Evolutionary conservation across 768 basidiomycete genomes (phyloP), one percentile per base, ranked within the genome.

Genomic region (Lactarius vividus): DNA sequence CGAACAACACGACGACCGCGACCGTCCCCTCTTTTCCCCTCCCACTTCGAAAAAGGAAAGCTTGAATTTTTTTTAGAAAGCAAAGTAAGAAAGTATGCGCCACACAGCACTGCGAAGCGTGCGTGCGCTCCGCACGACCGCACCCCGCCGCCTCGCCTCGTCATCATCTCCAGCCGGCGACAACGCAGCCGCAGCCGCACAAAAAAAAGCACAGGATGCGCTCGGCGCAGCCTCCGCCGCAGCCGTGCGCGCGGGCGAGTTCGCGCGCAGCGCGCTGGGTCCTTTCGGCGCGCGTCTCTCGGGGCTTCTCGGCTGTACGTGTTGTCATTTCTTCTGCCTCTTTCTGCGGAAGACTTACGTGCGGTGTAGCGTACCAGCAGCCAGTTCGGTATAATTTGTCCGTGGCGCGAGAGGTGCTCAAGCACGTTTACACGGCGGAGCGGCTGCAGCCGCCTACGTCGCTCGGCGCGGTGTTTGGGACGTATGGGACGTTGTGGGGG

Each of bases 351-450:
- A 40, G 40, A 29, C 57, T 37, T 23, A 57, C 18, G 13, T 44
- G 15, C 59, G 13, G 16, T 37, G 44, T 66, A 85, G 93, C 86
- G 11, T 92, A 93, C 80, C 85, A 86, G 67, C 82, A 90, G 73
- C 92, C 92, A 5, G 73, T 94, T 40, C 66, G 84, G 33, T 94
- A 94, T 81, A 94, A 94, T 79, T 78, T 91, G 33, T 74, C 87
- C 61, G 91, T 96, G 57, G 80, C 85, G 23, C 85, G 87, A 60
- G 92, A 94, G 73, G 71, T 96, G 61, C 75, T 79, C 68, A 83
- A 82, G 74, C 82, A 83, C 68, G 78, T 84, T 57, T 84, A 85
- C 79, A 67, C 85, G 55, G 76, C 76, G 39, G 83, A 84, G 73
- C 78, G 79, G 62, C 77, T 91, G 62, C 81, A 83, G 62, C 92